phyloP scores from a whole-genome alignment of 345 rosid species.

The Euclidium syriacum region DNA sequence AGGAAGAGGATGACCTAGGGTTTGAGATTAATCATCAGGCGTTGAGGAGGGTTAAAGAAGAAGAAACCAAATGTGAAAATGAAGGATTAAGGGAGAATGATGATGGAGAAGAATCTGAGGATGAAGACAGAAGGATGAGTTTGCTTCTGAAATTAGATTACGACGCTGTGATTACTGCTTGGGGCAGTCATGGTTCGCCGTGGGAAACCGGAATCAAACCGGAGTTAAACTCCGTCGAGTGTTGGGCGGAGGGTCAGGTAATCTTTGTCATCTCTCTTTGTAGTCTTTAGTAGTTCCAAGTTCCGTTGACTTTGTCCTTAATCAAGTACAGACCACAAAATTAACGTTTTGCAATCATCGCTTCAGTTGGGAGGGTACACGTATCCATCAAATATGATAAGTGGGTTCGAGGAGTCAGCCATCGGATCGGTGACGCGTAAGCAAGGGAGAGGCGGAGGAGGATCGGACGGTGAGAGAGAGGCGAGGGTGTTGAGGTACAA shows the following conservation, averaged over 20 bases:
- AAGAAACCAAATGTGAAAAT: not conserved
- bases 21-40: not conserved
- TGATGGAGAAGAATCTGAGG: not conserved
- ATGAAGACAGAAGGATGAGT: slow-evolving; percentile 10
- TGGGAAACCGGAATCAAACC: slow-evolving; percentile 49
- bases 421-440: not conserved
- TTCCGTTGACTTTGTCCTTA: not conserved
- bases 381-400: not conserved
- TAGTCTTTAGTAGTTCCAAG: not conserved
- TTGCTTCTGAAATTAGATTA: slow-evolving; percentile 42
- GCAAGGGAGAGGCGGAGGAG: not conserved
- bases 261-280: not conserved
- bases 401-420: not conserved
- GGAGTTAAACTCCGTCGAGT: slow-evolving; percentile 23
- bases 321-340: not conserved
- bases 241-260: slow-evolving; percentile 43
- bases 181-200: slow-evolving; percentile 47
- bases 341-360: not conserved
- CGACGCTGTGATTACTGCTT: slow-evolving; percentile 43
- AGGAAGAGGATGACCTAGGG: slow-evolving; percentile 8
- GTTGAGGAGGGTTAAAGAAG: slow-evolving; percentile 21
- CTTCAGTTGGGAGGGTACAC: slow-evolving; percentile 10
- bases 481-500: slow-evolving; percentile 52
- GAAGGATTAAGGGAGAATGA: not conserved
- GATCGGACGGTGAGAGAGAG: slow-evolving; percentile 42